phyloP scores from a whole-genome alignment of 176 grass and related monocot genomes.

The Thinopyrum elongatum region DNA sequence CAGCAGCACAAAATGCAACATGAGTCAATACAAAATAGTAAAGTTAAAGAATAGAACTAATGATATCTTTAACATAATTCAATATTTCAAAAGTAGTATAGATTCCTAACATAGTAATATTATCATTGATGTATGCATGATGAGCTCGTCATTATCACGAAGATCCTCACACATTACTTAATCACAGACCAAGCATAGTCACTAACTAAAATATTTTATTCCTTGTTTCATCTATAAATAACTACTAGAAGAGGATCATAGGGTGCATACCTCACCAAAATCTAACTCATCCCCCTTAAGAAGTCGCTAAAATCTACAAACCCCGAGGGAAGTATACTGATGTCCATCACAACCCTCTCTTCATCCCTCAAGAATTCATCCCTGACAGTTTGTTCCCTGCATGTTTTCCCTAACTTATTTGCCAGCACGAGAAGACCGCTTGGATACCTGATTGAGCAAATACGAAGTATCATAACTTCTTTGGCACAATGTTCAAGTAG shows the following conservation, averaged over 20 bases:
- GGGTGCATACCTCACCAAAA: conserved; percentile 82
- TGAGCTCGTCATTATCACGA: neutral
- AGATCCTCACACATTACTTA: neutral
- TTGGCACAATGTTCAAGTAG: neutral
- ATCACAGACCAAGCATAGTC: neutral
- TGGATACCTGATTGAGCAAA: conserved; percentile 58
- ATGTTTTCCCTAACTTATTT: conserved; percentile 48
- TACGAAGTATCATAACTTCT: conserved; percentile 26
- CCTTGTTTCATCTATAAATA: conserved; percentile 2
- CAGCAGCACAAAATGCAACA: conserved; percentile 16
- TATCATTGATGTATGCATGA: neutral
- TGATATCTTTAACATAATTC: neutral
- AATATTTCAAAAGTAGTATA: neutral
- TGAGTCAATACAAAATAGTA: neutral
- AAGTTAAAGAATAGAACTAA: neutral
- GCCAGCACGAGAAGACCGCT: conserved; percentile 65
- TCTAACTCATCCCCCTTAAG: conserved; percentile 61
- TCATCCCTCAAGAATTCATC: conserved; percentile 67
- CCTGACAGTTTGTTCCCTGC: conserved; percentile 45
- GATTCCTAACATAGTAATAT: neutral
- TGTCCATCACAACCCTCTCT: conserved; percentile 69
- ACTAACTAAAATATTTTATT: conserved; percentile 3
- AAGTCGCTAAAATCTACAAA: conserved; percentile 95
- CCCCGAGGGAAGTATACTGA: conserved; percentile 70
- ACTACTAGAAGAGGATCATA: conserved; percentile 24